Evolutionary conservation across 2,329 filamentous ascomycete genomes (phyloP).

Genomic region (Ophiostoma angusticollis): DNA sequence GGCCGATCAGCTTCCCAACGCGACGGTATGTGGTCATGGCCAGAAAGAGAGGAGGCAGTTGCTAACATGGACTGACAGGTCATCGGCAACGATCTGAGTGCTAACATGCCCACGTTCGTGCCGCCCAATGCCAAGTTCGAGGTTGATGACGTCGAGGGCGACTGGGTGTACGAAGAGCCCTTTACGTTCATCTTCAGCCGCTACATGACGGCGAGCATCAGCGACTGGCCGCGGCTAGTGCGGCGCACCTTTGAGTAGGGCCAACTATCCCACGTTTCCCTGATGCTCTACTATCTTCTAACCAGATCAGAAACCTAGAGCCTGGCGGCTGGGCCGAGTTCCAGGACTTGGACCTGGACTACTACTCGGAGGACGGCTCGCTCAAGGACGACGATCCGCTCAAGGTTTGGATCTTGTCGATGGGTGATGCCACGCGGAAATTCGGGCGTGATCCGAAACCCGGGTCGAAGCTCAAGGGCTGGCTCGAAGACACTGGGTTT

Average conservation of each 20-base stretch:
- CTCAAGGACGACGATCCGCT: constrained; percentile 9
- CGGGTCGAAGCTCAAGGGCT: constrained; percentile 22
- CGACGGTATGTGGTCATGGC: neutral
- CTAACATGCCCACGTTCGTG: constrained; percentile 14
- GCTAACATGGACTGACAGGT: constrained; percentile 3
- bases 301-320: constrained; percentile 10
- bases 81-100: constrained; percentile 16
- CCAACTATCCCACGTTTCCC: neutral
- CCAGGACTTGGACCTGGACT: constrained; percentile 14
- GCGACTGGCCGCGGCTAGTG: constrained; percentile 13
- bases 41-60: too few species aligned
- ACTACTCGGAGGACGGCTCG: constrained; percentile 13
- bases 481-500: constrained; percentile 36
- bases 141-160: constrained; percentile 15
- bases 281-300: neutral
- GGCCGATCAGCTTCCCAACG: constrained; percentile 8
- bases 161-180: constrained; percentile 12
- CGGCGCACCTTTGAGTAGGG: constrained; percentile 7
- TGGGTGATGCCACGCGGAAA: constrained; percentile 12
- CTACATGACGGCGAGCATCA: constrained; percentile 13
- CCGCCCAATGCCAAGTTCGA: constrained; percentile 15
- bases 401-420: constrained; percentile 4
- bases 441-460: constrained; percentile 15
- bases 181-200: constrained; percentile 14
- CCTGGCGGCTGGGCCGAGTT: constrained; percentile 17